Percentiles rank a stretch among this genome's conserved stretches.
Evolutionary conservation across 306 rosid genomes (phyloP).

Genomic region (apple (Malus domestica)): ASM211411v1 NC_041790.1:5467501-5468000

Average conservation of each 20-base stretch:
- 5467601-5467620: neutral
- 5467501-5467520: neutral
- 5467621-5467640: neutral
- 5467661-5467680: neutral
- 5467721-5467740: neutral
- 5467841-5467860: too few species aligned
- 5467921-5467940: too few species aligned
- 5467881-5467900: too few species aligned
- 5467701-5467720: neutral
- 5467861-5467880: too few species aligned
- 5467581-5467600: too few species aligned
- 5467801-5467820: neutral
- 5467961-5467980: too few species aligned
- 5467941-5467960: too few species aligned
- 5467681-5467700: too few species aligned
- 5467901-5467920: too few species aligned
- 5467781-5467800: too few species aligned
- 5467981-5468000: too few species aligned
- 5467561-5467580: too few species aligned
- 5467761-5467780: neutral
- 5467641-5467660: neutral
- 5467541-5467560: neutral
- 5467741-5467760: neutral
- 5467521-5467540: neutral
- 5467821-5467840: neutral